Evolutionary conservation across 352 stramenopile genomes (phyloP).

Genomic region (Pythium plurisporium): DNA sequence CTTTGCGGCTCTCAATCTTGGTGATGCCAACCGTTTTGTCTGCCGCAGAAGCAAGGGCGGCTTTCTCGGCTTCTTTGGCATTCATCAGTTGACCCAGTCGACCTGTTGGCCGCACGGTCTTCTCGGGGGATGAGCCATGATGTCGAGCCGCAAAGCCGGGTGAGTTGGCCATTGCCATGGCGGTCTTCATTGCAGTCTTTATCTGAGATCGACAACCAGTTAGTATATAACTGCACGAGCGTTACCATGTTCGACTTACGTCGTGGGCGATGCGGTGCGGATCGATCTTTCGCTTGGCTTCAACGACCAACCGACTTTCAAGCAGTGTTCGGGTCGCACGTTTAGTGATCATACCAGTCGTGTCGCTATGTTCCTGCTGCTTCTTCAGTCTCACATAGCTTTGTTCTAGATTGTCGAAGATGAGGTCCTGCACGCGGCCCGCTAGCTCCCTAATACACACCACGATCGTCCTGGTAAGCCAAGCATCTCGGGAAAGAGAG

Average conservation of each 20-base stretch:
- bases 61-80: conserved; percentile 23
- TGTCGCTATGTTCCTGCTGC: conserved; percentile 37
- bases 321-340: conserved; percentile 40
- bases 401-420: conserved; percentile 36
- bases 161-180: conserved; percentile 16
- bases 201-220: conserved; percentile 34
- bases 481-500: neutral
- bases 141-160: conserved; percentile 12
- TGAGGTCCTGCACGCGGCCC: conserved; percentile 30
- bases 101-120: conserved; percentile 7
- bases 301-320: conserved; percentile 52
- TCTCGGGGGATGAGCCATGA: neutral
- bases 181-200: conserved; percentile 38
- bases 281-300: conserved; percentile 58
- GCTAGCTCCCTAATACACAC: conserved; percentile 32
- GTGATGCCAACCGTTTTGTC: neutral
- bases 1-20: neutral
- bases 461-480: neutral
- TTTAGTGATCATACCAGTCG: conserved; percentile 37
- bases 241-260: too few relatives aligned
- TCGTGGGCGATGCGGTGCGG: conserved; percentile 37
- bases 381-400: conserved; percentile 42
- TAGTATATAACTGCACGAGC: too few relatives aligned
- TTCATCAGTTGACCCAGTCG: conserved; percentile 15
- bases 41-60: neutral